Evolutionary conservation across 495 filamentous ascomycete genomes (phyloP), one percentile per base, ranked within the genome.

Genomic region (Penicillium samsonianum): DNA sequence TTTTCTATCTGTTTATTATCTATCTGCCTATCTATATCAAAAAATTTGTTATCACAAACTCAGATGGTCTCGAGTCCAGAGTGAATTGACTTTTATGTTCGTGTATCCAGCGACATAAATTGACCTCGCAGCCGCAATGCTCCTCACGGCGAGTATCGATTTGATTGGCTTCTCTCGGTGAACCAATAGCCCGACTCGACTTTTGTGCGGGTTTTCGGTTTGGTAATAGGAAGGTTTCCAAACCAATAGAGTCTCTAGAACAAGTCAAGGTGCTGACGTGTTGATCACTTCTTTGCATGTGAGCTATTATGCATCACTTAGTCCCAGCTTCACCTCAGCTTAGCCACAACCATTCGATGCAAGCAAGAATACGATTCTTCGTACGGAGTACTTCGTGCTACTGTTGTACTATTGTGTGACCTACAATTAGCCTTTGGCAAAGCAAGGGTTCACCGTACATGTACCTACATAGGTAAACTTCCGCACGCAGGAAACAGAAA

Each of bases 1-100:
- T 46, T 17, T 17, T 46, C 23, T 46, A 46, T 46, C 43, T 46
- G 22, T 23, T n/a, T 16, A 46, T 26, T 26, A 46, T 17, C 43
- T 26, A 26, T 46, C 43, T 46, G 6, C 23, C 22, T 46, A 46
- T 46, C 43, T 28, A 7, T 6, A 5, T 26, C 23, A 46, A 17
- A 6, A 22, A 28, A 9, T 26, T 26, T 20, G 25, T 48, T 28
- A 31, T 48, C 45, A 48, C 8, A 19, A 12, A n/a, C n/a, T 31
- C 26, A 3, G 23, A 47, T 30, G 16, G 35, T n/a, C 35, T 6
- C 9, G 11, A 14, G 26, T 12, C n/a, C 7, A 30, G 25, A 28
- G 7, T 28, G 6, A 8, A 28, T n/a, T 17, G 23, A 3, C n/a
- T 12, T 17, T 47, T 19, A 48, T 19, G 8, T 25, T 9, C 7